Evolutionary conservation across 2,329 filamentous ascomycete genomes (phyloP).

Genomic region (Cladophialophora bantiana): DNA sequence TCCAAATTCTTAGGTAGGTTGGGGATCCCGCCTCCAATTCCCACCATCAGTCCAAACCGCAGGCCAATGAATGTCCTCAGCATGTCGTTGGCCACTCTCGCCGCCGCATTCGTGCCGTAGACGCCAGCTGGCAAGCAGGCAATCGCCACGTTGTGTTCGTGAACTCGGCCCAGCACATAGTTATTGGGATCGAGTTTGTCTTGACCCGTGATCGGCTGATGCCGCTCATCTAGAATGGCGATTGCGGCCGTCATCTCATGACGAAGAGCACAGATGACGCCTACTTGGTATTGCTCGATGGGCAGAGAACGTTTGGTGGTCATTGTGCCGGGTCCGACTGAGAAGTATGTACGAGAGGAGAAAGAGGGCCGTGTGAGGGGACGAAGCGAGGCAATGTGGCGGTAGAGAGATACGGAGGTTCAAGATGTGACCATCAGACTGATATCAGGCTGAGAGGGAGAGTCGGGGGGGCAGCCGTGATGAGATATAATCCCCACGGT

Average conservation of each 20-base stretch:
- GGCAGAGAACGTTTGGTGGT: neutral
- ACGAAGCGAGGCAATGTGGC: neutral
- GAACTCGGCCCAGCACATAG: too few species aligned
- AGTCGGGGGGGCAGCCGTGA: neutral
- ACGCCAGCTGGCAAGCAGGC: too few species aligned
- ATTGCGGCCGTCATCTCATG: conserved; percentile 42
- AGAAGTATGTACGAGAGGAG: neutral
- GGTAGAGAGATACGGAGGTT: neutral
- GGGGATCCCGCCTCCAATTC: conserved; percentile 43
- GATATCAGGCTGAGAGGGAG: neutral
- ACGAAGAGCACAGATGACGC: too few species aligned
- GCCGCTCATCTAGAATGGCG: conserved; percentile 40
- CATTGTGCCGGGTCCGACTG: neutral
- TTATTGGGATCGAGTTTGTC: too few species aligned
- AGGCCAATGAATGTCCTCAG: too few species aligned
- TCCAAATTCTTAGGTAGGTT: conserved; percentile 27
- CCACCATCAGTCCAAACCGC: too few species aligned
- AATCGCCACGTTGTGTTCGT: too few species aligned
- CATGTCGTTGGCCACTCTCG: too few species aligned
- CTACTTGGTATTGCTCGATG: too few species aligned
- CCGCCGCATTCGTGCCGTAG: too few species aligned
- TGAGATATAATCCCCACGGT: neutral
- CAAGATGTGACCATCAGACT: neutral
- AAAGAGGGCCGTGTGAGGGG: neutral
- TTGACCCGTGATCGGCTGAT: conserved; percentile 27